Base-by-base conservation (phyloP, 2,329 filamentous ascomycete genomes). In the Beauveria australis region DNA sequence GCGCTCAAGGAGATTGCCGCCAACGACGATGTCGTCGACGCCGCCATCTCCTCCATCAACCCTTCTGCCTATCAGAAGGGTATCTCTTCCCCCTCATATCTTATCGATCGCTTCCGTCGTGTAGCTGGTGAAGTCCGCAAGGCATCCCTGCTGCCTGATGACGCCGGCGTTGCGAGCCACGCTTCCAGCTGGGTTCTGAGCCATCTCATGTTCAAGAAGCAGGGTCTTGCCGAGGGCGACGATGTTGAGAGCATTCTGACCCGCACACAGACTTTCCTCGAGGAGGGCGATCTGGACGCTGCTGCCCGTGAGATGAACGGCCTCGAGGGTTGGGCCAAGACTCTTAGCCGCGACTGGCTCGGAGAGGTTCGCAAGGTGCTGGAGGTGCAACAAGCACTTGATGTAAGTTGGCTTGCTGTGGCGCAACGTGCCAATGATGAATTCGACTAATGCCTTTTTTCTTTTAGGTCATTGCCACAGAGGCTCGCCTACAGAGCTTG, bases 131-230 rank as follows among this genome's bases (percentile, higher is more conserved):
- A 99, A 77, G 94, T 99, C 46, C 86, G 94, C 73, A 99, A 99
- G 80, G 94, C 94, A 22, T 89, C 89, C 49, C 82, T 99, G 55
- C 81, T 99, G 18, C 94, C 94, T 16, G 92, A 96, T 65, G 89
- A 97, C 69, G 94, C 94, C 0, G 94, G 94, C 66, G 89, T 99
- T 28, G 93, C 94, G 22, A 94, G 89, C 69, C 94, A 99, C 73
- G 92, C 93, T 3, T 93, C 92, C 48, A 94, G 89, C 73, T 88
- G 91, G 73, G 81, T 95, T 52, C 80, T 99, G 68, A 96, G 91
- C 80, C 95, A 96, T 78, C 82, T 97, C 57, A 86, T 97, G 78
- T 97, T 99, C 84, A 92, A 91, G 81, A 97, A 97, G 83, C 87
- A 89, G 70, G 90, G 89, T 10, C 80, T 94, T 52, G 89, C 91